Evolutionary conservation across 768 basidiomycete genomes (phyloP), one percentile per base, ranked within the genome.

Genomic region (Gymnopilus dilepis): DNA sequence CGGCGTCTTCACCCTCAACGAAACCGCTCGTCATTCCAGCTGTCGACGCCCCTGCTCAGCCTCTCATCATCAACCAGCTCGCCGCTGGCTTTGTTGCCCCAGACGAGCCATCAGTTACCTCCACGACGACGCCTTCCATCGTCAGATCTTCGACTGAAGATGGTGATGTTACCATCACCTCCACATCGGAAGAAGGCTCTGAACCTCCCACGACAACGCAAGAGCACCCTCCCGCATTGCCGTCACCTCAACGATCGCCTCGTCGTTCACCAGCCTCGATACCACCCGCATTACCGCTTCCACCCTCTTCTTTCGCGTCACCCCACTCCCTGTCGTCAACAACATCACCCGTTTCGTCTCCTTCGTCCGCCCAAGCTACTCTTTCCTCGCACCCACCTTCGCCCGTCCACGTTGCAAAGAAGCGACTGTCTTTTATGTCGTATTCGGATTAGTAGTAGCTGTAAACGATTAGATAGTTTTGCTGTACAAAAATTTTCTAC

Each of bases 401-500:
- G 11, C 82, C 86, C 5, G 78, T 80, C 1, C 78, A 82, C 55
- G 64, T 63, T 1, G 73, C 80, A 2, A 77, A 79, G 28, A 93
- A 94, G 67, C 88, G 92, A 1, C 84, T 94, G 9, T 95, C 93
- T 0, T 97, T 95, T 80, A 84, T 96, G 76, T 91, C 93, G 4
- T 95, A 95, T 73, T 84, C 89, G 26, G 94, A 96, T n/a, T n/a
- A n/a, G n/a, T n/a, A n/a, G n/a, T n/a, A n/a, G n/a, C n/a, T n/a
- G n/a, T n/a, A n/a, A n/a, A n/a, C n/a, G n/a, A n/a, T n/a, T n/a
- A n/a, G n/a, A n/a, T n/a, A n/a, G n/a, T n/a, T n/a, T n/a, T n/a
- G n/a, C n/a, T n/a, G n/a, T n/a, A n/a, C n/a, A n/a, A n/a, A n/a
- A n/a, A n/a, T n/a, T n/a, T n/a, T n/a, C n/a, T n/a, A n/a, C n/a